Conservation (phyloP, 176 grass and related monocot genomes). For the Zizania latifolia region DNA sequence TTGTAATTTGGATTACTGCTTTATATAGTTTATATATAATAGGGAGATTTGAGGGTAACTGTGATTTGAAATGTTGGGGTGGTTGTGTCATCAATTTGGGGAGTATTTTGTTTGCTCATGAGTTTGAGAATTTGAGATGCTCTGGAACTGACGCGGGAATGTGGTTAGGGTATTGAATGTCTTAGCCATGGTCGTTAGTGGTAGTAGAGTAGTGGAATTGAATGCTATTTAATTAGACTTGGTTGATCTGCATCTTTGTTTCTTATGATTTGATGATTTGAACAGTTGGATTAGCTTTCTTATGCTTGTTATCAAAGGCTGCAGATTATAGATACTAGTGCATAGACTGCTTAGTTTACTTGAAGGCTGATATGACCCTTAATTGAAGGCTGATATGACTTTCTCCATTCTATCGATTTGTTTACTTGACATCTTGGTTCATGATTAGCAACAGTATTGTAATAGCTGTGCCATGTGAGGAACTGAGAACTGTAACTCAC, state of each 20-base stretch:
- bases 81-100: background rate
- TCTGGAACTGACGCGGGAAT: background rate
- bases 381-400: too few relatives aligned
- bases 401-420: background rate
- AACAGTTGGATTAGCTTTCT: too few relatives aligned
- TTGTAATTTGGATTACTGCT: background rate
- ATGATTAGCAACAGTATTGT: background rate
- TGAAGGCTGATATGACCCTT: too few relatives aligned
- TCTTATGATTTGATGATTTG: background rate
- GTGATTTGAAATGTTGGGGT: background rate
- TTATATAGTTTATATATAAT: background rate
- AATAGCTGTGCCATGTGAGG: background rate
- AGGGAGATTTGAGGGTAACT: background rate
- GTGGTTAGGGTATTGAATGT: too few relatives aligned
- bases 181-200: background rate
- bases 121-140: background rate
- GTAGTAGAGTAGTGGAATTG: background rate
- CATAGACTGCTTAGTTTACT: background rate
- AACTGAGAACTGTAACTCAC: background rate
- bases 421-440: slow-evolving; percentile 3
- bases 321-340: background rate
- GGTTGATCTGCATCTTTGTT: background rate
- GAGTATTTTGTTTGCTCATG: too few relatives aligned
- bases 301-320: background rate
- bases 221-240: background rate